phyloP scores from a whole-genome alignment of 1,139 yeast species.

The Hanseniaspora sp. region DNA sequence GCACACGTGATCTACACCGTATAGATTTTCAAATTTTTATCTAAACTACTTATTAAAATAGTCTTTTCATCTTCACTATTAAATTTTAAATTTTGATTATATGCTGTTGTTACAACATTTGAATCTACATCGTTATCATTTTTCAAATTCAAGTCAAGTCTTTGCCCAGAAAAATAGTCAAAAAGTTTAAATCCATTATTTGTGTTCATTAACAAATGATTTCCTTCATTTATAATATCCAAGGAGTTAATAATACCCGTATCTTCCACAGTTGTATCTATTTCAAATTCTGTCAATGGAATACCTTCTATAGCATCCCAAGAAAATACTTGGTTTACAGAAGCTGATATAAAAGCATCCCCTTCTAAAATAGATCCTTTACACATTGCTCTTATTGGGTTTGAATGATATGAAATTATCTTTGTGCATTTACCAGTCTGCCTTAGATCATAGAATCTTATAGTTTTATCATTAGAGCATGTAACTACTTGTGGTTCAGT shows the following conservation, averaged over 20 bases:
- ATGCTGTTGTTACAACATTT: background rate
- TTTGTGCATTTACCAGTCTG: slow-evolving; percentile 51
- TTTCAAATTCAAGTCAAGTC: slow-evolving; percentile 19
- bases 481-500: slow-evolving; percentile 80
- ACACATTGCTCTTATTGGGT: slow-evolving; percentile 60
- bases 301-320: slow-evolving; percentile 77
- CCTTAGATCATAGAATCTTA: slow-evolving; percentile 73
- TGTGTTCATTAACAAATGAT: slow-evolving; percentile 68
- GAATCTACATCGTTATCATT: background rate
- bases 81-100: slow-evolving; percentile 37
- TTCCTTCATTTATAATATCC: slow-evolving; percentile 48
- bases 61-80: slow-evolving; percentile 56
- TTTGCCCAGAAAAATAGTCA: slow-evolving; percentile 64
- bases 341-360: slow-evolving; percentile 67
- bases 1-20: background rate
- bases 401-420: slow-evolving; percentile 71
- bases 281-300: slow-evolving; percentile 45
- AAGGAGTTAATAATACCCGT: background rate
- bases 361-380: slow-evolving; percentile 43
- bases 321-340: slow-evolving; percentile 68
- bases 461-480: slow-evolving; percentile 74
- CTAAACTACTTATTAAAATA: slow-evolving; percentile 63
- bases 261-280: slow-evolving; percentile 24
- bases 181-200: slow-evolving; percentile 72
- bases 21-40: slow-evolving; percentile 60